These are phyloP conservation scores for Lophium mytilinum DNA, from an alignment of 495 filamentous ascomycete genomes.

Conservation along the genomic window DNA sequence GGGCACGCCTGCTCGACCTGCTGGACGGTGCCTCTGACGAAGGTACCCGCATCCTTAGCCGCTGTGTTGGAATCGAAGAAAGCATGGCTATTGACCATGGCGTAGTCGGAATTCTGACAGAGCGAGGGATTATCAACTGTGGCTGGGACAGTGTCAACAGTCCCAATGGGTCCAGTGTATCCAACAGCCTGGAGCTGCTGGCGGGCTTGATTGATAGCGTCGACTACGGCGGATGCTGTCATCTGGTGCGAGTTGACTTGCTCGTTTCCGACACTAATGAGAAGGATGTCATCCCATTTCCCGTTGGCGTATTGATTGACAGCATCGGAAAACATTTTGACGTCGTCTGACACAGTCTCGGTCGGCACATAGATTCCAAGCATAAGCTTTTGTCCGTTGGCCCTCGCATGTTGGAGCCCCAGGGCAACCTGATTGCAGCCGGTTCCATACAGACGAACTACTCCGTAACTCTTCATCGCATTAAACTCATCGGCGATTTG, in stretches of 20 bases:
- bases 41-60: slow-evolving; percentile 54
- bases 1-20: slow-evolving; percentile 46
- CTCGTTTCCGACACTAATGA: slow-evolving; percentile 75
- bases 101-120: slow-evolving; percentile 67
- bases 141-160: slow-evolving; percentile 69
- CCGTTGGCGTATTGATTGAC: slow-evolving; percentile 40
- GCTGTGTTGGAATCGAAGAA: slow-evolving; percentile 64
- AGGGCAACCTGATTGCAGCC: slow-evolving; percentile 65
- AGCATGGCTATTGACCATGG: slow-evolving; percentile 72
- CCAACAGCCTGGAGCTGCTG: slow-evolving; percentile 49
- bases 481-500: slow-evolving; percentile 58
- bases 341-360: slow-evolving; percentile 43
- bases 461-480: slow-evolving; percentile 42
- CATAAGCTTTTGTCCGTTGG: slow-evolving; percentile 57
- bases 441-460: slow-evolving; percentile 71
- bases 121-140: slow-evolving; percentile 57
- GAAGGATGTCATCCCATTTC: slow-evolving; percentile 59
- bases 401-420: slow-evolving; percentile 50
- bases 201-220: slow-evolving; percentile 50
- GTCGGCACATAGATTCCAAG: slow-evolving; percentile 57
- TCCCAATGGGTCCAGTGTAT: slow-evolving; percentile 66
- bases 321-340: slow-evolving; percentile 37
- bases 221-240: slow-evolving; percentile 45
- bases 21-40: slow-evolving; percentile 45
- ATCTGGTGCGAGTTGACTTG: slow-evolving; percentile 52